Conservation (phyloP, 108 stramenopile species). For the Cyclotella baltica region DNA sequence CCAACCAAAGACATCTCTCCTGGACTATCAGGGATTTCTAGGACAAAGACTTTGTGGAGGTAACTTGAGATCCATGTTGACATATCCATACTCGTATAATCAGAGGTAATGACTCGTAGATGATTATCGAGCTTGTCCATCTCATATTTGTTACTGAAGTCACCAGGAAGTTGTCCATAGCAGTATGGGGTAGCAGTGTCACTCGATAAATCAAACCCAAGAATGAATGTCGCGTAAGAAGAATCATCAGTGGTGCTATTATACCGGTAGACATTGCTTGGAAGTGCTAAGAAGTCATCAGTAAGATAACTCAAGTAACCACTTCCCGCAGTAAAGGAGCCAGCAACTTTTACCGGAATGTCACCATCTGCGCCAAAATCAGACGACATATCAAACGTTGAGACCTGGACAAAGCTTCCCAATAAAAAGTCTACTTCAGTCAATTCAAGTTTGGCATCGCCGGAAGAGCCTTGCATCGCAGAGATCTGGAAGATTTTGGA, state of each 20-base stretch:
- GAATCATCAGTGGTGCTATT: background rate
- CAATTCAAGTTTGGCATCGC: slow-evolving; percentile 1
- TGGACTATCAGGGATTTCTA: background rate
- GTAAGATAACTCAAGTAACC: slow-evolving; percentile 10
- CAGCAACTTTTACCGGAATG: slow-evolving; percentile 18
- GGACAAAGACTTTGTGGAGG: slow-evolving; percentile 6
- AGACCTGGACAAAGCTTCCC: slow-evolving; percentile 20
- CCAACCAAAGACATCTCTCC: slow-evolving; percentile 14
- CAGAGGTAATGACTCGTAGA: slow-evolving; percentile 1
- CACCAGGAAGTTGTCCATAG: slow-evolving; percentile 11
- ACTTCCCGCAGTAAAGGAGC: slow-evolving; percentile 10
- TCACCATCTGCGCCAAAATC: slow-evolving; percentile 6
- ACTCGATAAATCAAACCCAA: slow-evolving; percentile 13
- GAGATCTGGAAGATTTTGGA: slow-evolving; percentile 17
- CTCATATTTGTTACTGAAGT: background rate
- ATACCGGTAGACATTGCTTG: background rate
- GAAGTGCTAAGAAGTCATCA: slow-evolving; percentile 21
- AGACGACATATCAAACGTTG: slow-evolving; percentile 23
- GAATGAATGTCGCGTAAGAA: background rate
- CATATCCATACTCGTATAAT: background rate
- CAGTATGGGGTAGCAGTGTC: background rate
- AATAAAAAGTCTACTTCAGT: slow-evolving; percentile 6
- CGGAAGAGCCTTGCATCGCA: slow-evolving; percentile 14
- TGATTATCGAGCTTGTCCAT: slow-evolving; percentile 11
- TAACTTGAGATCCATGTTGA: background rate